Conservation (phyloP, 345 rosid species). For the Eutrema yunnanense region DNA sequence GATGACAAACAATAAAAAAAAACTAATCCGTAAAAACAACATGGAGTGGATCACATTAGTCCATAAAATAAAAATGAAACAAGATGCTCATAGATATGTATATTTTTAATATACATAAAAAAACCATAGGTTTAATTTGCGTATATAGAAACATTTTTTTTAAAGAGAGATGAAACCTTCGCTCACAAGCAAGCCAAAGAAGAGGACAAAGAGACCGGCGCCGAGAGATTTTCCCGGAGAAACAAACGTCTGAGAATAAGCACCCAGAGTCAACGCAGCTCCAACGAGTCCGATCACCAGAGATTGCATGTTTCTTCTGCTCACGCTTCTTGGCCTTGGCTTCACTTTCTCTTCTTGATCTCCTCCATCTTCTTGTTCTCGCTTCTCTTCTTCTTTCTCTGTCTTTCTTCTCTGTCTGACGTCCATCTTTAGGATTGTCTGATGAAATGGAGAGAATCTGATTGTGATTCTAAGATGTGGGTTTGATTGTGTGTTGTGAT, state of each 20-base stretch:
- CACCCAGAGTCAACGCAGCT: constrained; percentile 64
- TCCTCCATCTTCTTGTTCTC: constrained; percentile 10
- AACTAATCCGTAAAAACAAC: neutral
- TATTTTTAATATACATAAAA: neutral
- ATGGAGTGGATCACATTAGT: neutral
- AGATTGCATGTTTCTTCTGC: constrained; percentile 42
- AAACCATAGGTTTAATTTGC: neutral
- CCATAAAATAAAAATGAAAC: neutral
- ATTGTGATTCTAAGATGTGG: neutral
- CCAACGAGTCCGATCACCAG: constrained; percentile 65
- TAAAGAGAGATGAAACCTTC: constrained; percentile 70
- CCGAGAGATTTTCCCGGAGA: constrained; percentile 52
- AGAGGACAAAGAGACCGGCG: constrained; percentile 59
- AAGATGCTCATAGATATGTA: neutral
- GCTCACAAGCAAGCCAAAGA: constrained; percentile 62
- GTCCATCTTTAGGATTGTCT: constrained; percentile 18
- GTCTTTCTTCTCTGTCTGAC: constrained; percentile 23
- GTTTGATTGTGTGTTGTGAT: constrained; percentile 15
- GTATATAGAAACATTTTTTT: neutral
- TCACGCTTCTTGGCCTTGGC: constrained; percentile 20
- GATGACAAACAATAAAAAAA: neutral
- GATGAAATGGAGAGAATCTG: neutral
- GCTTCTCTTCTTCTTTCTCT: constrained; percentile 19
- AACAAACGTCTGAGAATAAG: constrained; percentile 58
- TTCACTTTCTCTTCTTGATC: constrained; percentile 25